phyloP scores from a whole-genome alignment of 192 early-diverging fungal species.

The Umbelopsis sp. region DNA sequence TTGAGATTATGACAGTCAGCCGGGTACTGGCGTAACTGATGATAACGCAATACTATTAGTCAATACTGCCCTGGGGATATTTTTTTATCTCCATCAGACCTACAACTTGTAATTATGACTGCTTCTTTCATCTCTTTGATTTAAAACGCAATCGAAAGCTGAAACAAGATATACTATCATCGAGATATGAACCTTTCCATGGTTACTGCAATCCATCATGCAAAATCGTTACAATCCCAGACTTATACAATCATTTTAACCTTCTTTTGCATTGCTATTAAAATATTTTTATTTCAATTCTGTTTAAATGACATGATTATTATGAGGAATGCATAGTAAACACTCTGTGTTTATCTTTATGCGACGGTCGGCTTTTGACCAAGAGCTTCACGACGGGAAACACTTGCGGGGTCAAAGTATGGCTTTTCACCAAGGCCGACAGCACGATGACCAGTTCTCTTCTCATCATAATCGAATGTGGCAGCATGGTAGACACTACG shows the following conservation, averaged over 20 bases:
- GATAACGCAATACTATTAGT: too few species aligned
- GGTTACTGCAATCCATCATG: too few species aligned
- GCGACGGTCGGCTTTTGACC: background rate
- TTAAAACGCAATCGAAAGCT: too few species aligned
- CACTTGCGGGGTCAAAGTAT: constrained; percentile 36
- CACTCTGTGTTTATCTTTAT: background rate
- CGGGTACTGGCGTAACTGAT: background rate
- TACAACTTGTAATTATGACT: too few species aligned
- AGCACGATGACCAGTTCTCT: constrained; percentile 41
- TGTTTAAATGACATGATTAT: background rate
- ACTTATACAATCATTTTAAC: too few species aligned
- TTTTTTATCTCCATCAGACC: too few species aligned
- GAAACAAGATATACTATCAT: too few species aligned
- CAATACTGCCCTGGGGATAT: too few species aligned
- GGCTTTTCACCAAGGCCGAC: constrained; percentile 44
- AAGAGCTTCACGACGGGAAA: constrained; percentile 21
- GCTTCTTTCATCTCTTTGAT: too few species aligned
- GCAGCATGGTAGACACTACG: constrained; percentile 41
- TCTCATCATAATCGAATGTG: constrained; percentile 41
- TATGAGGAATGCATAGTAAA: background rate
- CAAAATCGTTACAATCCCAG: too few species aligned
- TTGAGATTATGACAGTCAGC: background rate
- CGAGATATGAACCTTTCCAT: too few species aligned
- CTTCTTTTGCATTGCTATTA: too few species aligned
- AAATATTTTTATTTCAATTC: background rate